Percentiles rank a stretch among this genome's conserved stretches.
phyloP scores from a whole-genome alignment of 257 asterid species.

The Jaltomata sinuosa region DNA sequence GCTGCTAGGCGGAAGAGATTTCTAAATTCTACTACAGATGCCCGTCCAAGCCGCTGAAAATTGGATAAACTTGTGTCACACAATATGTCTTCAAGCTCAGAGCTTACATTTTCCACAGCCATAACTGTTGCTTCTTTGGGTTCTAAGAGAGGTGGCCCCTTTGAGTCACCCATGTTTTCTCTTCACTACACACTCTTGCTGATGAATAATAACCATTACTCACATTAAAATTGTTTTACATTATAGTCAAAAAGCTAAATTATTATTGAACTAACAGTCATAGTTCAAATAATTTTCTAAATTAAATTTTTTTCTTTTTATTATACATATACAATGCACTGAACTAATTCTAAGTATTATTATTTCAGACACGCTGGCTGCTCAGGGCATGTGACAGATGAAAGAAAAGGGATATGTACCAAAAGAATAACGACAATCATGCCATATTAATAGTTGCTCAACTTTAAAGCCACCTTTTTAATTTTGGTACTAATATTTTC shows the following conservation, averaged over 20 bases:
- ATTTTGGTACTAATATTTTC: background rate
- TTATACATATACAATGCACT: too few relatives aligned
- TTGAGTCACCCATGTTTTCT: background rate
- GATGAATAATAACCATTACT: background rate
- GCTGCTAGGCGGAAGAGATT: conserved; percentile 29
- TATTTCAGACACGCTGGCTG: background rate
- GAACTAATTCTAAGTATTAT: too few relatives aligned
- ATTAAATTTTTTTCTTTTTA: too few relatives aligned
- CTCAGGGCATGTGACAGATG: background rate
- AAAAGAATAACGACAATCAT: background rate
- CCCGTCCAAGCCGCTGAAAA: conserved; percentile 4
- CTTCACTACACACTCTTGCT: too few relatives aligned
- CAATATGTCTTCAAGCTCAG: conserved; percentile 24
- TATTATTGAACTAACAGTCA: too few relatives aligned
- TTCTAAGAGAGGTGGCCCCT: background rate
- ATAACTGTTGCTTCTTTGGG: background rate
- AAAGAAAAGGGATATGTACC: background rate
- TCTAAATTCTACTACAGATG: conserved; percentile 7
- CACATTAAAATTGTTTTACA: background rate
- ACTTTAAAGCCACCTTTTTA: too few relatives aligned
- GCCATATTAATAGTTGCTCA: background rate
- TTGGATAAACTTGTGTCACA: conserved; percentile 11
- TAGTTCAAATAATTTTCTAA: background rate
- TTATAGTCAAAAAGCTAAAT: background rate
- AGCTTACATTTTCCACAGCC: conserved; percentile 4